Evolutionary conservation across 1,284 basidiomycete species (phyloP).

Genomic region (Cryptococcus sp.): DNA sequence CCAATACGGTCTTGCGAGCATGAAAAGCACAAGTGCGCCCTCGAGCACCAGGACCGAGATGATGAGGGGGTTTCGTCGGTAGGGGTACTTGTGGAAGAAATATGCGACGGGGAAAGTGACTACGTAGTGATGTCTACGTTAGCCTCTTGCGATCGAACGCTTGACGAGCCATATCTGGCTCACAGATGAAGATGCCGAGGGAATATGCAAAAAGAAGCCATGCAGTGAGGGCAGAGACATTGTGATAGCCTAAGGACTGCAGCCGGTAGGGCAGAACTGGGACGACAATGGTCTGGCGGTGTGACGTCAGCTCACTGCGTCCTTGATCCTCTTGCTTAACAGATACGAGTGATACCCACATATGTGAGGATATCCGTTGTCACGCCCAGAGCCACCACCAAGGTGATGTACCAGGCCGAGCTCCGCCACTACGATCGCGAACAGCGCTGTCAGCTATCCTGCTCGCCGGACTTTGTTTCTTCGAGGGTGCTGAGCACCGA

Average conservation of each 20-base stretch:
- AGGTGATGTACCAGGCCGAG: conserved; percentile 34
- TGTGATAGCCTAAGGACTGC: conserved; percentile 28
- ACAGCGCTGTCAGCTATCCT: background rate
- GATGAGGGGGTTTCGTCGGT: conserved; percentile 60
- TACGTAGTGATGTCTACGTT: conserved; percentile 28
- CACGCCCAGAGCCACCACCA: conserved; percentile 34
- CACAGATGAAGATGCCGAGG: conserved; percentile 35
- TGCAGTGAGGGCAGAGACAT: conserved; percentile 37
- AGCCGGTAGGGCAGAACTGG: conserved; percentile 67
- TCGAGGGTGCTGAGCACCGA: background rate
- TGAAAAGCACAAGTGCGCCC: conserved; percentile 62
- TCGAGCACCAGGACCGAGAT: conserved; percentile 46
- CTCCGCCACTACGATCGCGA: conserved; percentile 26
- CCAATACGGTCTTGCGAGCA: conserved; percentile 68
- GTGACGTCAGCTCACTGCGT: background rate
- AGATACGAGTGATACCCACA: conserved; percentile 20
- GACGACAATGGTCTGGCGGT: conserved; percentile 35
- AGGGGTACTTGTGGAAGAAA: conserved; percentile 59
- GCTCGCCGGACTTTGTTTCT: background rate
- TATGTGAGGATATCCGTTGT: conserved; percentile 40
- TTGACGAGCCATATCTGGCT: background rate
- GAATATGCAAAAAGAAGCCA: conserved; percentile 45
- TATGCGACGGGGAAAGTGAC: conserved; percentile 68
- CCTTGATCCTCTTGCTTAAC: background rate
- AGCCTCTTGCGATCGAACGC: background rate